These are phyloP conservation scores for Apiospora marii DNA, from an alignment of 2,329 filamentous ascomycete genomes.

Conservation along the genomic window DNA sequence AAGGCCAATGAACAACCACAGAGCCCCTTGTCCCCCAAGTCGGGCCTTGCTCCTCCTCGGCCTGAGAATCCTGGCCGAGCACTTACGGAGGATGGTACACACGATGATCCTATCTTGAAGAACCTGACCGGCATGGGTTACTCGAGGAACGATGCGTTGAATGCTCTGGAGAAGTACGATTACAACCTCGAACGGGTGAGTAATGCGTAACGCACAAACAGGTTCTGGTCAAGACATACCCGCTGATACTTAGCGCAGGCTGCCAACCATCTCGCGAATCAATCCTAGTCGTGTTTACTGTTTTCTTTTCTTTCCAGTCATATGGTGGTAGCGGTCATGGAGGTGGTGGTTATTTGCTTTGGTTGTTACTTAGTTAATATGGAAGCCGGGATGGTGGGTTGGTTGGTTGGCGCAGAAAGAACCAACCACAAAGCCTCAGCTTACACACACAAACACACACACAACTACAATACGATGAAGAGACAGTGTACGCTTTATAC, in stretches of 20 bases:
- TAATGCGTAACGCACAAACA: slow-evolving; percentile 31
- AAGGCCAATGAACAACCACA: slow-evolving; percentile 35
- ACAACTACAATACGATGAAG: neutral
- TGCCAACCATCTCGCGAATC: slow-evolving; percentile 25
- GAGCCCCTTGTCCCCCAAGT: slow-evolving; percentile 36
- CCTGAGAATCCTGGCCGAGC: slow-evolving; percentile 63
- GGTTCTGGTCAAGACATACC: neutral
- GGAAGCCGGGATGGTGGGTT: neutral
- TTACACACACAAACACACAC: neutral
- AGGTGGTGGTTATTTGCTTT: neutral
- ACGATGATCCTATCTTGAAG: slow-evolving; percentile 92
- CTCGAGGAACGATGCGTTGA: slow-evolving; percentile 73
- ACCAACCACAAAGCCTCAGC: neutral
- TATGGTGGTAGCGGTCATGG: neutral
- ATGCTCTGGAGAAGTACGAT: slow-evolving; percentile 90
- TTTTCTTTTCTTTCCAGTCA: neutral
- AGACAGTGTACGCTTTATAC: neutral
- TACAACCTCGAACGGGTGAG: slow-evolving; percentile 94
- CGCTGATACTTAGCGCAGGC: slow-evolving; percentile 22
- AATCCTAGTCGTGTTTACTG: slow-evolving; percentile 4
- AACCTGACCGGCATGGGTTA: slow-evolving; percentile 92
- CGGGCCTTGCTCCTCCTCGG: slow-evolving; percentile 36
- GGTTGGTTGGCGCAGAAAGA: neutral
- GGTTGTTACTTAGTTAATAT: slow-evolving; percentile 9
- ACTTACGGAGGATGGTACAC: slow-evolving; percentile 75